Evolutionary conservation across 768 basidiomycete species (phyloP), one percentile per base, ranked within the genome.

Genomic region (Coprinopsis sp.): DNA sequence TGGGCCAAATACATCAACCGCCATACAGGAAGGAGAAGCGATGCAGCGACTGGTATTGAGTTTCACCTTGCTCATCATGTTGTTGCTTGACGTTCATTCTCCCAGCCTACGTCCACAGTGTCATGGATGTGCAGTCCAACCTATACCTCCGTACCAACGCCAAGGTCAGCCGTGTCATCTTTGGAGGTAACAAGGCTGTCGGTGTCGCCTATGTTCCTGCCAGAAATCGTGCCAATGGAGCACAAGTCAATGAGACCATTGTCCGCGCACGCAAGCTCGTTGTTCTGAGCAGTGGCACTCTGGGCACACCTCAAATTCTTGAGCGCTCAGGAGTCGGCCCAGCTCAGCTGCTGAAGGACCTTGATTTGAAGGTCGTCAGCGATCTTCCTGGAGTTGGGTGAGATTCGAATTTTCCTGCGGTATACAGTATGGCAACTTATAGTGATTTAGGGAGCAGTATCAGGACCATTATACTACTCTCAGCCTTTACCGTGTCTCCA

Each of bases 1-100:
- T 84, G 82, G 83, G 82, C 82, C 40, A 85, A 86, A 60, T 86
- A 84, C 58, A 82, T 86, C 71, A 84, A 84, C 63, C 73, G 81
- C 54, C 77, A 83, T 57, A 85, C 82, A 28, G 84, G 84, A 49
- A 69, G 84, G 51, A 79, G 82, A 41, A 82, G 80, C 50, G 84
- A 86, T 53, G 82, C 83, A 38, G 81, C 83, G 2, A 82, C 81
- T 36, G 81, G 79, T 78, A 56, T 51, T 13, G 6, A 38, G 39
- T 14, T n/a, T 19, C 16, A 37, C 19, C 8, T 19, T 51, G 18
- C 21, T 33, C 10, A 31, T 16, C 2, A 23, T 21, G 37, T 27
- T 6, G 3, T 23, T 30, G 12, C 6, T 23, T 46, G 25, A 37
- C 29, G 27, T 18, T 34, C 21, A 25, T 14, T 18, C 19, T 25